Percentiles rank a stretch among this genome's conserved stretches.
These are phyloP conservation scores for Syncephalastrum monosporum DNA, from an alignment of 371 early-diverging fungal species.

Conservation along the genomic window DNA sequence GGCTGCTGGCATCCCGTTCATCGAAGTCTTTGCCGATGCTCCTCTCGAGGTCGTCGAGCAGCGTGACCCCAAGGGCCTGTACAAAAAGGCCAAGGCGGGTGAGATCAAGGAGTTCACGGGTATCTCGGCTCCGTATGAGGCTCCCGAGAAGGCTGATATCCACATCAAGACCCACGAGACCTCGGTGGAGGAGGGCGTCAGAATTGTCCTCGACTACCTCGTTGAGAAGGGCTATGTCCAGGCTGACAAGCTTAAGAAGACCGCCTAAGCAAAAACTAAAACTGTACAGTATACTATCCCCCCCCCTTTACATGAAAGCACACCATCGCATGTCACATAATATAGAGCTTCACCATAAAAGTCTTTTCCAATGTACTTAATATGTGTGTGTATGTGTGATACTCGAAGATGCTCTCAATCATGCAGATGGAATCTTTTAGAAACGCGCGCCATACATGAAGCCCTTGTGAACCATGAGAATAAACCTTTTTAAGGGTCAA, in stretches of 20 bases:
- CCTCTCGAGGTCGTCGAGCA: slow-evolving; percentile 86
- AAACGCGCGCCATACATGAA: not conserved
- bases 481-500: not conserved
- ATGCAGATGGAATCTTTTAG: too few relatives aligned
- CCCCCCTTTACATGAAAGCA: not conserved
- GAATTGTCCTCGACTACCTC: slow-evolving; percentile 41
- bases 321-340: not conserved
- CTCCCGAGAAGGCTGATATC: slow-evolving; percentile 80
- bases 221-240: slow-evolving; percentile 28
- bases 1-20: slow-evolving; percentile 72
- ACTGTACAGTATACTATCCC: too few relatives aligned
- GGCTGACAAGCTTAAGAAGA: slow-evolving; percentile 21
- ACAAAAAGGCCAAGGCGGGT: slow-evolving; percentile 93
- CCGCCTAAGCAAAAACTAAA: not conserved
- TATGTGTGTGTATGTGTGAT: slow-evolving; percentile 4
- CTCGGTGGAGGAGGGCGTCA: slow-evolving; percentile 70
- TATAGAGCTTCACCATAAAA: too few relatives aligned
- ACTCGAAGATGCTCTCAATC: too few relatives aligned
- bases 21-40: slow-evolving; percentile 87
- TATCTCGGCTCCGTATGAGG: slow-evolving; percentile 91
- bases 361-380: not conserved
- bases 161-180: slow-evolving; percentile 78
- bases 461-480: too few relatives aligned
- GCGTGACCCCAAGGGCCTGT: slow-evolving; percentile 94
- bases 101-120: slow-evolving; percentile 95